Evolutionary conservation across 345 rosid species (phyloP), one percentile per base, ranked within the genome.

Genomic region (Hibiscus trionum): DNA sequence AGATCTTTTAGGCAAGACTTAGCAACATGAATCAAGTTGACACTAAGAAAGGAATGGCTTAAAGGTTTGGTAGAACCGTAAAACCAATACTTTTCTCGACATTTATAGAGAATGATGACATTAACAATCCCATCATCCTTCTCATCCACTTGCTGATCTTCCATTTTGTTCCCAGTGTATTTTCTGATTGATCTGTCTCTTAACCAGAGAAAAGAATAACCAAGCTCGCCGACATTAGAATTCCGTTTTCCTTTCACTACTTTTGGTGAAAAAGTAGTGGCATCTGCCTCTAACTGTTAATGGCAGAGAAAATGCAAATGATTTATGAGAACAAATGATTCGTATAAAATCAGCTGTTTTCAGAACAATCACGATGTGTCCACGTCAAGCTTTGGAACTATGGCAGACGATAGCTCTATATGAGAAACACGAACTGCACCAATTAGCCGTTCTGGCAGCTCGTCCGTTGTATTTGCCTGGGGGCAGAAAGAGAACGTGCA

Each of bases 351-450:
- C 66, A 59, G 59, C 27, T 21, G 39, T 49, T 19, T 74, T 74
- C n/a, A 59, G 71, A 46, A 67, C 44, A 44, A 70, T 80, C 65
- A 72, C 27, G 70, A 76, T 52, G 65, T 52, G 39, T 84, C 86
- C 21, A 82, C 80, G 0, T 86, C 94, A 60, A 96, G 75, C 64
- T 79, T 84, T 8, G 99, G 99, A 68, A 87, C 93, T 53, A 91
- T 81, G n/a, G 98, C 98, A 12, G 93, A 87, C 14, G 90, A 84
- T 24, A 95, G 86, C 88, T 89, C 96, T 72, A 91, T 72, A 72
- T 93, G 99, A 58, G 96, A 96, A 74, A 86, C 99, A 63, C 98
- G 89, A 26, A 96, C 91, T 0, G 97, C 98, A 67, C 99, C 97
- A 12, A 93, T 89, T 67, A 93, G 82, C 75, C 95, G 70, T 77